phyloP scores from a whole-genome alignment of 2,329 filamentous ascomycete species.

The Cladobotryum mycophilum region DNA sequence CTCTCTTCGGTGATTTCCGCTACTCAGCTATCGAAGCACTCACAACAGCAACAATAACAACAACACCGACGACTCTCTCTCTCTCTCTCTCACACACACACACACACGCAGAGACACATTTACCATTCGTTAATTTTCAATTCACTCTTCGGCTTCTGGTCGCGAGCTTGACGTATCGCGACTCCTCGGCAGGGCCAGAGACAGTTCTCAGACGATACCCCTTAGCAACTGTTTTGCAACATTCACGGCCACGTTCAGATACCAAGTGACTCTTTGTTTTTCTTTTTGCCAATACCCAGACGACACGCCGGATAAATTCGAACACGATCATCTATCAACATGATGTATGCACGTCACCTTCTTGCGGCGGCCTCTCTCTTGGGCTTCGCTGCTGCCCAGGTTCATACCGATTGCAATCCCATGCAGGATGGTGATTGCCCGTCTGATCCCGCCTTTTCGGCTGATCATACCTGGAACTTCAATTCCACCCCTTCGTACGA shows the following conservation, averaged over 20 bases:
- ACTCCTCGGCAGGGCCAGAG: slow-evolving; percentile 11
- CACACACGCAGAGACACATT: background rate
- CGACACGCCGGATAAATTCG: background rate
- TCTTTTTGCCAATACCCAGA: too few species aligned
- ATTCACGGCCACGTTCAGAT: background rate
- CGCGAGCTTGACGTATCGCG: background rate
- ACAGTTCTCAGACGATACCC: slow-evolving; percentile 1
- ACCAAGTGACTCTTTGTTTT: background rate
- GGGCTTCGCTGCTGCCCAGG: slow-evolving; percentile 59
- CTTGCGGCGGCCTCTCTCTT: slow-evolving; percentile 33
- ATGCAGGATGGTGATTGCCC: slow-evolving; percentile 61
- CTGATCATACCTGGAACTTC: slow-evolving; percentile 57
- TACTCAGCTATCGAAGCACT: background rate
- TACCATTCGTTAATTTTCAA: background rate
- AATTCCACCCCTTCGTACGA: slow-evolving; percentile 52
- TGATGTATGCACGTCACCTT: slow-evolving; percentile 17
- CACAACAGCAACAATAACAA: background rate
- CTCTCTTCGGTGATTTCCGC: background rate
- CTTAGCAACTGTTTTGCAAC: background rate
- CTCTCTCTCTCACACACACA: too few species aligned
- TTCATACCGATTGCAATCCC: slow-evolving; percentile 72
- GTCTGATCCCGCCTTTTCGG: slow-evolving; percentile 63
- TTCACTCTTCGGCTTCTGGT: background rate
- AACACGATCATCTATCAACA: slow-evolving; percentile 1
- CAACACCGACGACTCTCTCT: background rate